Percentiles rank a stretch among this genome's conserved stretches.
Conservation (phyloP, 805 yeast genomes). For the Saturnispora besseyi region DNA sequence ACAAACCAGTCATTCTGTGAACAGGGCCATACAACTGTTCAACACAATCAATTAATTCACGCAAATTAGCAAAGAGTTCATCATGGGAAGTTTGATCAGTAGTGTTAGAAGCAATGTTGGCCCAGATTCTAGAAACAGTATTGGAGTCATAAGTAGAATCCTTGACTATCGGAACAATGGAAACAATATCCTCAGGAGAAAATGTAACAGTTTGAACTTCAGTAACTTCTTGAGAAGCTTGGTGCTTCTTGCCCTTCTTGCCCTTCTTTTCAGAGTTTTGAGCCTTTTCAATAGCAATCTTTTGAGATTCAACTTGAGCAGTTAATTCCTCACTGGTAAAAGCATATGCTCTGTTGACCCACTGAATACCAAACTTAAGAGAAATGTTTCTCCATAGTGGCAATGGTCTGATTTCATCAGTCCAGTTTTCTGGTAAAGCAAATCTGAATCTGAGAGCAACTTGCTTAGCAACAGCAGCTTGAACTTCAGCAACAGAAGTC, state of each 20-base stretch:
- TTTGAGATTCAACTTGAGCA: slow-evolving; percentile 19
- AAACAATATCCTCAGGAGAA: slow-evolving; percentile 51
- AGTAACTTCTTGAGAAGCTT: slow-evolving; percentile 6
- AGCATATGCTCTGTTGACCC: slow-evolving; percentile 46
- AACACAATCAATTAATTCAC: slow-evolving; percentile 42
- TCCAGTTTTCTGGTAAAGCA: slow-evolving; percentile 44
- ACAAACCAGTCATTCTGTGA: slow-evolving; percentile 69
- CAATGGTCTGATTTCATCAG: slow-evolving; percentile 27
- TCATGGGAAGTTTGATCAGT: slow-evolving; percentile 33
- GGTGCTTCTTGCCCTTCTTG: slow-evolving; percentile 23
- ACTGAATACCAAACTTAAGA: slow-evolving; percentile 76
- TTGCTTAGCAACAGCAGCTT: slow-evolving; percentile 39
- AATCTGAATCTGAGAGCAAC: slow-evolving; percentile 58
- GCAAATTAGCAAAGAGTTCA: slow-evolving; percentile 27
- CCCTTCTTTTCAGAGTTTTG: slow-evolving; percentile 19
- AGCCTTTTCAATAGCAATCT: slow-evolving; percentile 20
- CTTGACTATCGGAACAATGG: slow-evolving; percentile 69
- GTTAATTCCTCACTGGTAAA: slow-evolving; percentile 38
- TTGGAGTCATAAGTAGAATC: slow-evolving; percentile 58
- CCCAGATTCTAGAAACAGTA: slow-evolving; percentile 68
- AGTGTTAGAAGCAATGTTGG: slow-evolving; percentile 30
- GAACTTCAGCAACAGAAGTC: slow-evolving; percentile 36
- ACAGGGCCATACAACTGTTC: slow-evolving; percentile 81
- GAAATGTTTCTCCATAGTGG: slow-evolving; percentile 62
- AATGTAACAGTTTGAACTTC: slow-evolving; percentile 33